phyloP scores from a whole-genome alignment of 306 rosid genomes.

The Vachellia collinsii region DNA sequence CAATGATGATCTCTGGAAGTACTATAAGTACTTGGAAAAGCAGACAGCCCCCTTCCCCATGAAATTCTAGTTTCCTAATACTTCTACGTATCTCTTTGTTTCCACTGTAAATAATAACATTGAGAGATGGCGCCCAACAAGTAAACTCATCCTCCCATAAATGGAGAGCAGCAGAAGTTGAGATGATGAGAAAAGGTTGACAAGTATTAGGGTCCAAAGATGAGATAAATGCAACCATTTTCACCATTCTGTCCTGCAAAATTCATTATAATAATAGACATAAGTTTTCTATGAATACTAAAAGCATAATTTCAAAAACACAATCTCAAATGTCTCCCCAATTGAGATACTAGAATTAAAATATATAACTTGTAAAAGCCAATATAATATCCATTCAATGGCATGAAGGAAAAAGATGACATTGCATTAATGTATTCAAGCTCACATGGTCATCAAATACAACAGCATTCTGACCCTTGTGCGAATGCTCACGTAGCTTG shows the following conservation, averaged over 20 bases:
- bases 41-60: slow-evolving; percentile 40
- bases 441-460: slow-evolving; percentile 65
- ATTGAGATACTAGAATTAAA: neutral
- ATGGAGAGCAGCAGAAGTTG: slow-evolving; percentile 55
- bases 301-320: slow-evolving; percentile 26
- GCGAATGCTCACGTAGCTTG: slow-evolving; percentile 59
- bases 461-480: slow-evolving; percentile 55
- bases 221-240: slow-evolving; percentile 53
- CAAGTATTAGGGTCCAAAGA: slow-evolving; percentile 48
- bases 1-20: slow-evolving; percentile 49
- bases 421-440: slow-evolving; percentile 4
- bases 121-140: slow-evolving; percentile 51
- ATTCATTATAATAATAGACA: neutral
- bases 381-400: slow-evolving; percentile 19
- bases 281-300: slow-evolving; percentile 5
- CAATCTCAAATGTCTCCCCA: slow-evolving; percentile 18
- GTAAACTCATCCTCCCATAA: slow-evolving; percentile 60
- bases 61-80: slow-evolving; percentile 60
- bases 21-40: slow-evolving; percentile 63
- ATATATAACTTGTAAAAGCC: slow-evolving; percentile 26
- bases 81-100: slow-evolving; percentile 50
- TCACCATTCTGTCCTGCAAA: slow-evolving; percentile 61
- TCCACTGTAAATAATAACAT: slow-evolving; percentile 62
- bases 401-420: slow-evolving; percentile 9
- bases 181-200: slow-evolving; percentile 66